These are phyloP conservation scores for Sugiyamaella marilandica DNA, from an alignment of 805 yeast species.

Conservation along the genomic window DNA sequence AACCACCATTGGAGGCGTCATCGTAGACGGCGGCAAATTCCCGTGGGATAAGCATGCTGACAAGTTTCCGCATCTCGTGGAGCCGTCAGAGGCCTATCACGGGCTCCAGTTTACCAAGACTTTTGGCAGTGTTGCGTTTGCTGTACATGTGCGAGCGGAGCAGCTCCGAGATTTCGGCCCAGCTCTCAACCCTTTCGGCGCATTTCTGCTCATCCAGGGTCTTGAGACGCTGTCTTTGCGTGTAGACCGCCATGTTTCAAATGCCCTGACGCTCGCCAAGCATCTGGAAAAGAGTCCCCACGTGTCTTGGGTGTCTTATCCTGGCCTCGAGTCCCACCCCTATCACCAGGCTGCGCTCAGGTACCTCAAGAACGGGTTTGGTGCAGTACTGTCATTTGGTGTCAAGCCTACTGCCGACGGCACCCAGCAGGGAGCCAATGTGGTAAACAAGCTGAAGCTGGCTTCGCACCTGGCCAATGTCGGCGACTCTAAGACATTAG, in stretches of 20 bases:
- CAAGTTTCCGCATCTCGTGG: slow-evolving; percentile 84
- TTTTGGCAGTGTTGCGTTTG: slow-evolving; percentile 73
- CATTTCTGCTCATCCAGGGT: slow-evolving; percentile 86
- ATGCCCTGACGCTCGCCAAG: slow-evolving; percentile 75
- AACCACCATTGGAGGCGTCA: slow-evolving; percentile 86
- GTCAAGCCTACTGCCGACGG: slow-evolving; percentile 65
- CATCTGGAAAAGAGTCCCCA: slow-evolving; percentile 61
- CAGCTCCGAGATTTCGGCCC: slow-evolving; percentile 91
- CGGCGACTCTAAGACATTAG: slow-evolving; percentile 93
- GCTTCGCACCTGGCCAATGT: slow-evolving; percentile 95
- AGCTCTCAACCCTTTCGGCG: slow-evolving; percentile 77
- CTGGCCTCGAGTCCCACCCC: slow-evolving; percentile 77
- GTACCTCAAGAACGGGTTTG: slow-evolving; percentile 74
- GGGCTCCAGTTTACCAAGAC: slow-evolving; percentile 80
- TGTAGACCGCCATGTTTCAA: slow-evolving; percentile 85
- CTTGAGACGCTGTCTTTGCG: slow-evolving; percentile 90
- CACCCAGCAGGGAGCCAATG: slow-evolving; percentile 70
- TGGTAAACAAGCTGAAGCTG: slow-evolving; percentile 76
- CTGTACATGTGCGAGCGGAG: slow-evolving; percentile 76
- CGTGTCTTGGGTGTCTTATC: slow-evolving; percentile 87
- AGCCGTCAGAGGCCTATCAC: slow-evolving; percentile 92
- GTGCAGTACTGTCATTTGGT: slow-evolving; percentile 87
- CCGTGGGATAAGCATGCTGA: slow-evolving; percentile 84
- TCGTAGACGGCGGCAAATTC: slow-evolving; percentile 88
- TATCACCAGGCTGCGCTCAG: slow-evolving; percentile 80